Conservation (phyloP, 257 asterid species). For the Ballota nigra region DNA sequence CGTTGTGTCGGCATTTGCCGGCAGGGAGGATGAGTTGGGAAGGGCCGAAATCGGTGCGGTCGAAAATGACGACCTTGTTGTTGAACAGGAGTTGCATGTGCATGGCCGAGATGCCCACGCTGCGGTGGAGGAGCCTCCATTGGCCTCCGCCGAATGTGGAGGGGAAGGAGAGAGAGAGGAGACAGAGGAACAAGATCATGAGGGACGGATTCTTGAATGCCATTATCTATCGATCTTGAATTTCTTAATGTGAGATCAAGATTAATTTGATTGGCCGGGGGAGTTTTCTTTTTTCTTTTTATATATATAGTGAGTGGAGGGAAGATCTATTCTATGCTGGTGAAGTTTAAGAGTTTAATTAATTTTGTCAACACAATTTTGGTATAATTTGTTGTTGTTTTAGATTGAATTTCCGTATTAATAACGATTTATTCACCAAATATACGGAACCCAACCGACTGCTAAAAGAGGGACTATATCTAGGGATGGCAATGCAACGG, state of each 20-base stretch:
- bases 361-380: no score
- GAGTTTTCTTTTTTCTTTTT: constrained; percentile 7
- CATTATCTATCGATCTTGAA: constrained; percentile 12
- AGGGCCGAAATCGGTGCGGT: constrained; percentile 75
- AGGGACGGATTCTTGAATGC: constrained; percentile 4
- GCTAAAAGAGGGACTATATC: no score
- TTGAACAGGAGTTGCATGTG: constrained; percentile 87
- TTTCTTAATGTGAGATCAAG: neutral
- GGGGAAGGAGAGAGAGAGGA: constrained; percentile 8
- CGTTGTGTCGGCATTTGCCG: constrained; percentile 57
- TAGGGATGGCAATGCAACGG: no score
- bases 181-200: constrained; percentile 20
- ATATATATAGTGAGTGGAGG: neutral
- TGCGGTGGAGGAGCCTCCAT: constrained; percentile 51
- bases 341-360: no score
- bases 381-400: no score
- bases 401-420: no score
- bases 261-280: no score
- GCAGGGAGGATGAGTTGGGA: constrained; percentile 59
- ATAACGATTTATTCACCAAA: neutral
- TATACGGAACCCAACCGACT: neutral
- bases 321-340: no score
- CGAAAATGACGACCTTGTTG: constrained; percentile 76
- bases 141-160: constrained; percentile 46
- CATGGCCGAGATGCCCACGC: constrained; percentile 87